Percentiles rank a stretch among this genome's conserved stretches.
Conservation (phyloP, 2,329 filamentous ascomycete species). For the Cladosporium colombiae region DNA sequence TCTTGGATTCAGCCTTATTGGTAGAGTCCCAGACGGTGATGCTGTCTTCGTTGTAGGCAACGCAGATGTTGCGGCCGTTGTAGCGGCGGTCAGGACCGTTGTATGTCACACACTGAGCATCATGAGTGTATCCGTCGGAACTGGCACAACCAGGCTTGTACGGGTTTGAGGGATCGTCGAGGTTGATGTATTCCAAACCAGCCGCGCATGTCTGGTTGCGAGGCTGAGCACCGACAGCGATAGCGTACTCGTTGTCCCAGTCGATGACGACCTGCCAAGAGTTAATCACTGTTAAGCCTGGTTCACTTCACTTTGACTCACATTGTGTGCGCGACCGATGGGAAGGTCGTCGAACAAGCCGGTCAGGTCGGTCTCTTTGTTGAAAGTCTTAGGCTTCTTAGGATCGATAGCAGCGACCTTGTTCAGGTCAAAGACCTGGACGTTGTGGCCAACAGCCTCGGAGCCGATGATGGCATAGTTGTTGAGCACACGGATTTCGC, state of each 20-base stretch:
- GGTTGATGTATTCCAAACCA: conserved; percentile 61
- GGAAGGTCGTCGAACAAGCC: conserved; percentile 44
- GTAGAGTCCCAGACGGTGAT: conserved; percentile 56
- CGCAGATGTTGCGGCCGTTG: conserved; percentile 56
- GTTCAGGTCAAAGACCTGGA: conserved; percentile 56
- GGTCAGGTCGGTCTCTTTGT: conserved; percentile 44
- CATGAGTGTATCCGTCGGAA: conserved; percentile 61
- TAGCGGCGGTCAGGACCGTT: conserved; percentile 54
- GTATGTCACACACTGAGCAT: conserved; percentile 61
- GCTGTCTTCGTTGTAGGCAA: conserved; percentile 57
- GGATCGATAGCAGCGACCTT: conserved; percentile 39
- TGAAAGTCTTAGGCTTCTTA: conserved; percentile 41
- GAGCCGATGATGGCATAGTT: conserved; percentile 46
- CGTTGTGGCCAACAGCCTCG: conserved; percentile 48
- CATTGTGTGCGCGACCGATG: conserved; percentile 53
- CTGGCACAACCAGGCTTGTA: conserved; percentile 56
- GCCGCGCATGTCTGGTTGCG: conserved; percentile 51
- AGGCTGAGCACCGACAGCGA: conserved; percentile 48
- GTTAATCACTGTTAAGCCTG: not conserved
- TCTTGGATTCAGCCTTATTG: conserved; percentile 47
- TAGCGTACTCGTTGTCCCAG: conserved; percentile 47
- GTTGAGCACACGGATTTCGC: conserved; percentile 43
- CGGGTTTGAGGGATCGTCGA: conserved; percentile 56
- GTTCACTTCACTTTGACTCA: conserved; percentile 28
- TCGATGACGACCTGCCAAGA: conserved; percentile 42